Conservation (phyloP, 2,329 filamentous ascomycete species). For the Coniochaeta sp. region DNA sequence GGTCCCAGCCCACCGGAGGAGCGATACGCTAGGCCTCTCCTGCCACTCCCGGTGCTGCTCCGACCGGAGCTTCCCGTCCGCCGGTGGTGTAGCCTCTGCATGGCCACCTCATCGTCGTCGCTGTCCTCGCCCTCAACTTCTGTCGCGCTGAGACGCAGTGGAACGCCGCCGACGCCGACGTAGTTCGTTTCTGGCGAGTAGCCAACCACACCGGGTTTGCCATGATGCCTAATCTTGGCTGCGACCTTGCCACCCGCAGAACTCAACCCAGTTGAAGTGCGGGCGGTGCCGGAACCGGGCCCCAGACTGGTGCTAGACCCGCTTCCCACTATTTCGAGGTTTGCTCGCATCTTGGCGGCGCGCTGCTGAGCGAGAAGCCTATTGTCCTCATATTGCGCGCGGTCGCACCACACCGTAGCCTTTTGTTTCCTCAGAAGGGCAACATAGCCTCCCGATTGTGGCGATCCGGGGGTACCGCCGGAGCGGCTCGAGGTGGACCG, state of each 20-base stretch:
- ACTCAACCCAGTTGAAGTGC: conserved; percentile 57
- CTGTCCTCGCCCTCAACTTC: conserved; percentile 87
- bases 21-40: conserved; percentile 40
- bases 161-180: conserved; percentile 70
- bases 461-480: conserved; percentile 35
- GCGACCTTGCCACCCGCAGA: conserved; percentile 56
- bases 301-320: conserved; percentile 35
- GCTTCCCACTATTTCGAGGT: conserved; percentile 71
- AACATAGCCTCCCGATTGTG: conserved; percentile 72
- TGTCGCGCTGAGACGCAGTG: conserved; percentile 86
- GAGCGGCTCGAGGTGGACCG: conserved; percentile 79
- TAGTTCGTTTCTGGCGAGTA: conserved; percentile 75
- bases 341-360: conserved; percentile 79
- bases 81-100: conserved; percentile 52
- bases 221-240: conserved; percentile 83
- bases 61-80: conserved; percentile 69
- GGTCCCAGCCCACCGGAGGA: conserved; percentile 35
- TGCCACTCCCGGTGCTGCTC: conserved; percentile 55
- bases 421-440: conserved; percentile 95
- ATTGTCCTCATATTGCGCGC: conserved; percentile 86
- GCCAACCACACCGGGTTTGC: conserved; percentile 69
- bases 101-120: conserved; percentile 59
- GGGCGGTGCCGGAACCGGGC: conserved; percentile 23
- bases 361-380: conserved; percentile 74
- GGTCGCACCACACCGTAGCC: conserved; percentile 96